phyloP scores from a whole-genome alignment of 73 alveolate genomes.

The Uronychia setigera region DNA sequence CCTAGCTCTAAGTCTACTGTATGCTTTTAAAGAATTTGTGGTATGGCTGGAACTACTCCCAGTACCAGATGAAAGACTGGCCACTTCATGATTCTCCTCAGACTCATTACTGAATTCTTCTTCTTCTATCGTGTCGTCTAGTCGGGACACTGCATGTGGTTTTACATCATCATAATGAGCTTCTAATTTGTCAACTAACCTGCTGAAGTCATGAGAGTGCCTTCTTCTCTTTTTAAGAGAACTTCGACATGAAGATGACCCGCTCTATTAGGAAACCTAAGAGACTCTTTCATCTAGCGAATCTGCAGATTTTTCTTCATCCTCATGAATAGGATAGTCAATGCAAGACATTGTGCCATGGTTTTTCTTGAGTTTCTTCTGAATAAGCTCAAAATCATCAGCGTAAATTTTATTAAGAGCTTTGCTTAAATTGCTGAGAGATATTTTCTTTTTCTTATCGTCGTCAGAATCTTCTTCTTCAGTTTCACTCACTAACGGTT shows the following conservation, averaged over 20 bases:
- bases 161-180: background rate
- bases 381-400: constrained; percentile 1
- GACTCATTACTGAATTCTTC: background rate
- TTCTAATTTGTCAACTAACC: background rate
- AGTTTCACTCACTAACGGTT: background rate
- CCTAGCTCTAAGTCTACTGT: background rate
- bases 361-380: background rate
- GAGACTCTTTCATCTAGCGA: background rate
- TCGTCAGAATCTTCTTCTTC: constrained; percentile 10
- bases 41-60: background rate
- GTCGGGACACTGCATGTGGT: background rate
- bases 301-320: constrained; percentile 6
- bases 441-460: constrained; percentile 10
- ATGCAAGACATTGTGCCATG: background rate
- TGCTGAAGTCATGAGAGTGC: background rate
- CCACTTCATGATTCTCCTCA: background rate
- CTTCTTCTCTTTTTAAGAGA: background rate
- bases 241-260: background rate
- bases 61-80: background rate
- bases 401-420: background rate
- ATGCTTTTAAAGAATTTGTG: background rate
- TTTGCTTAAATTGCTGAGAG: constrained; percentile 4
- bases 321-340: background rate
- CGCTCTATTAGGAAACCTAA: constrained; percentile 9
- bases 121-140: background rate